phyloP scores from a whole-genome alignment of 805 yeast species.

The Myxozyma sirexii region DNA sequence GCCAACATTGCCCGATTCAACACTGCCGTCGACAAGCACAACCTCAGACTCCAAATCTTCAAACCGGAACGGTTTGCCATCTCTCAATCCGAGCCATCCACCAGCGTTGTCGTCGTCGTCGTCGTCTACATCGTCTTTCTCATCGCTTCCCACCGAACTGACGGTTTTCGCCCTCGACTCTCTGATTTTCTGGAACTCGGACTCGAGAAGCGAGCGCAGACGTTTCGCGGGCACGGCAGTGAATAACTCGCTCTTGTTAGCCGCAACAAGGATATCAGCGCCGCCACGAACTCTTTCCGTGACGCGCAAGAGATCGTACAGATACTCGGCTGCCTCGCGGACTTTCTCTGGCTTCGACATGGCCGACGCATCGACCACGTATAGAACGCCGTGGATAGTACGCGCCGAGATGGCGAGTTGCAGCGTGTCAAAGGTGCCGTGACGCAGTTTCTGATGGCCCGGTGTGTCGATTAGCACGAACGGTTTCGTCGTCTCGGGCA shows the following conservation, averaged over 20 bases:
- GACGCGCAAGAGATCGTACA: constrained; percentile 47
- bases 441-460: constrained; percentile 77
- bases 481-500: constrained; percentile 43
- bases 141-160: constrained; percentile 41
- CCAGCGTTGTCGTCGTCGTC: constrained; percentile 10
- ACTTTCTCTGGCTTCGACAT: constrained; percentile 27
- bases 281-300: constrained; percentile 62
- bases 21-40: constrained; percentile 66
- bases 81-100: constrained; percentile 19
- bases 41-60: constrained; percentile 31
- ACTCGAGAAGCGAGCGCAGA: constrained; percentile 61
- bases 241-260: constrained; percentile 85
- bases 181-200: constrained; percentile 62
- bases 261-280: constrained; percentile 67
- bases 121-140: constrained; percentile 8
- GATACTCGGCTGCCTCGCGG: constrained; percentile 34
- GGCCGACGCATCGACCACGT: constrained; percentile 74
- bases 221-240: constrained; percentile 72
- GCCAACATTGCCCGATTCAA: constrained; percentile 55
- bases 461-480: constrained; percentile 77
- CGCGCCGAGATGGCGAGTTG: constrained; percentile 46
- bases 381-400: constrained; percentile 67
- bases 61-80: constrained; percentile 17
- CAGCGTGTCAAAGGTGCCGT: constrained; percentile 53
- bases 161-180: constrained; percentile 53